phyloP scores from a whole-genome alignment of 805 yeast species.

The Ogataea philodendri region DNA sequence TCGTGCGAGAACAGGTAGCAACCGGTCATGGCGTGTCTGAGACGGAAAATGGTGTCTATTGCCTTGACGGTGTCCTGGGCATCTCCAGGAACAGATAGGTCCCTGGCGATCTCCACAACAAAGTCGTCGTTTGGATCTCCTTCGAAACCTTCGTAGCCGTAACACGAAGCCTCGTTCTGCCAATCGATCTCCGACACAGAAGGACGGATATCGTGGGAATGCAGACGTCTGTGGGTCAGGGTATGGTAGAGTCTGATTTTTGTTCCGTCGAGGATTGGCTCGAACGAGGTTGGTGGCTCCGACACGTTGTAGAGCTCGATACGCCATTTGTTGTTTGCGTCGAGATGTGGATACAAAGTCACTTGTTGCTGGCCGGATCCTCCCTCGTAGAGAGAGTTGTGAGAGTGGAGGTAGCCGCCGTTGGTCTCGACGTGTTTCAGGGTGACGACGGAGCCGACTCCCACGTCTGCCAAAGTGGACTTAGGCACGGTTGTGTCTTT shows the following conservation, averaged over 20 bases:
- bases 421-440: slow-evolving; percentile 66
- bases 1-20: slow-evolving; percentile 75
- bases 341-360: slow-evolving; percentile 77
- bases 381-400: slow-evolving; percentile 63
- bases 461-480: slow-evolving; percentile 62
- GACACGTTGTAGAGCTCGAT: slow-evolving; percentile 65
- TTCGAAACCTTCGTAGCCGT: slow-evolving; percentile 71
- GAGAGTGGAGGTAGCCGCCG: slow-evolving; percentile 87
- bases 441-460: slow-evolving; percentile 66
- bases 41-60: slow-evolving; percentile 65
- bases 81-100: slow-evolving; percentile 45
- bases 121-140: slow-evolving; percentile 89
- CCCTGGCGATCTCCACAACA: slow-evolving; percentile 66
- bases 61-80: slow-evolving; percentile 61
- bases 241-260: slow-evolving; percentile 67
- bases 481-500: slow-evolving; percentile 59
- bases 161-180: slow-evolving; percentile 79
- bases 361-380: slow-evolving; percentile 86
- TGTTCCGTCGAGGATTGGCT: slow-evolving; percentile 63
- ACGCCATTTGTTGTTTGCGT: slow-evolving; percentile 69
- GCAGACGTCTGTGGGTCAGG: slow-evolving; percentile 62
- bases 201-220: slow-evolving; percentile 80
- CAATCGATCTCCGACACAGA: slow-evolving; percentile 76
- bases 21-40: slow-evolving; percentile 78
- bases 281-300: slow-evolving; percentile 55